A percentile compares a stretch with the other conserved stretches of the same genome.
Evolutionary conservation across 495 filamentous ascomycete genomes (phyloP).

Genomic region (Penicillium chermesinum): DNA sequence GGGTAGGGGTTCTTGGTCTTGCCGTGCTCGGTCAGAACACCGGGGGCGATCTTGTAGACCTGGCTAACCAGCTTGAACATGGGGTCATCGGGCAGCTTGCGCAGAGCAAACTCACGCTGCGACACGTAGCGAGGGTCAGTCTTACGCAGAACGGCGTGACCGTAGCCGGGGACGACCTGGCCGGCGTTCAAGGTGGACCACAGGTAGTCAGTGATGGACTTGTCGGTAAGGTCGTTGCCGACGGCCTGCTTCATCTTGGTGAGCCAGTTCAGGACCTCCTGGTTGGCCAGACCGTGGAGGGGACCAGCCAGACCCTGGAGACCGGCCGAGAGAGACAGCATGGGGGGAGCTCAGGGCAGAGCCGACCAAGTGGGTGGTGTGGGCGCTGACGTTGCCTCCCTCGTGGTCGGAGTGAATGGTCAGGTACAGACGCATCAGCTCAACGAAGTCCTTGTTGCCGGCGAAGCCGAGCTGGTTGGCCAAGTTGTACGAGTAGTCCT

Average conservation of each 20-base stretch:
- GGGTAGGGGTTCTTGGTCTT: slow-evolving; percentile 95
- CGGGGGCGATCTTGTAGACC: slow-evolving; percentile 98
- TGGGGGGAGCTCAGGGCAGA: slow-evolving; percentile 94
- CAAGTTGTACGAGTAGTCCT: slow-evolving; percentile 98
- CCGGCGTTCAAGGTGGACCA: slow-evolving; percentile 95
- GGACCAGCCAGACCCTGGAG: slow-evolving; percentile 96
- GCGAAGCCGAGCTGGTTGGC: slow-evolving; percentile 97
- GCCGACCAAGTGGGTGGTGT: slow-evolving; percentile 97
- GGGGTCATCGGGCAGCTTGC: slow-evolving; percentile 87
- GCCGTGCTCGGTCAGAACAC: slow-evolving; percentile 96
- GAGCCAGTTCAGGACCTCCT: slow-evolving; percentile 98
- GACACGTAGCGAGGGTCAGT: slow-evolving; percentile 97
- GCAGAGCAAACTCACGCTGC: slow-evolving; percentile 91
- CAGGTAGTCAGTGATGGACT: slow-evolving; percentile 94
- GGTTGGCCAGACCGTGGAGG: slow-evolving; percentile 97
- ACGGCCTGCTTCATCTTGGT: slow-evolving; percentile 96
- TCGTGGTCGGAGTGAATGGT: slow-evolving; percentile 99
- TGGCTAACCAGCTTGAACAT: slow-evolving; percentile 99
- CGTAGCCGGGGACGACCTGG: slow-evolving; percentile 95
- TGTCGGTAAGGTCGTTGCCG: slow-evolving; percentile 89
- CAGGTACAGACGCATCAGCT: slow-evolving; percentile 96
- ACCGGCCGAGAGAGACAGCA: slow-evolving; percentile 92
- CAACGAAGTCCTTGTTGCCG: slow-evolving; percentile 93
- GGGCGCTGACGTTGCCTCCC: slow-evolving; percentile 96
- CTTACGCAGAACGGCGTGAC: slow-evolving; percentile 98